Conservation (phyloP, 495 filamentous ascomycete genomes). For the Saxispiralis lemnorum region DNA sequence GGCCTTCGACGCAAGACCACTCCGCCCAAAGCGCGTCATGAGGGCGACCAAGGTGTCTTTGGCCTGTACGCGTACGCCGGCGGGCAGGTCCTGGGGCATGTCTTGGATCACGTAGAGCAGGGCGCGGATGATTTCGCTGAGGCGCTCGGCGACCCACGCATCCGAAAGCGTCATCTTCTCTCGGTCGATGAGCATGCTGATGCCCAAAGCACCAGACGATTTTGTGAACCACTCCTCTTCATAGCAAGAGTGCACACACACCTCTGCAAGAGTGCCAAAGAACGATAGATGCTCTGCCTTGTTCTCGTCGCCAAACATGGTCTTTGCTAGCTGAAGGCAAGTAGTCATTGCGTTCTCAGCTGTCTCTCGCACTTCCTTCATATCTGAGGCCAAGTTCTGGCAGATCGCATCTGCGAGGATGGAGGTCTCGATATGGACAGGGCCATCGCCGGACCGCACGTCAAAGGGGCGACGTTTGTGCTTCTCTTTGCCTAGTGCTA, state of each 20-base stretch:
- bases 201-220: slow-evolving; percentile 68
- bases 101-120: slow-evolving; percentile 95
- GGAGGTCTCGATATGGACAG: slow-evolving; percentile 65
- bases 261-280: slow-evolving; percentile 60
- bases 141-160: slow-evolving; percentile 59
- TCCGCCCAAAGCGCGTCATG: slow-evolving; percentile 27
- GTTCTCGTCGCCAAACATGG: slow-evolving; percentile 55
- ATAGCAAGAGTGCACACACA: slow-evolving; percentile 85
- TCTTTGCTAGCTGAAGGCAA: slow-evolving; percentile 57
- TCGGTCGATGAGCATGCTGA: slow-evolving; percentile 71
- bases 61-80: slow-evolving; percentile 63
- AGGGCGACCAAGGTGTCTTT: slow-evolving; percentile 66
- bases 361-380: slow-evolving; percentile 59
- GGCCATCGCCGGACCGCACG: slow-evolving; percentile 68
- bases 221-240: slow-evolving; percentile 98
- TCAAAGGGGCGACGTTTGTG: slow-evolving; percentile 59
- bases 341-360: slow-evolving; percentile 59
- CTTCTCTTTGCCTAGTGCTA: slow-evolving; percentile 55
- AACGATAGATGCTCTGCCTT: slow-evolving; percentile 56
- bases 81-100: slow-evolving; percentile 78
- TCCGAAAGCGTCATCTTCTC: slow-evolving; percentile 69
- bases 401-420: slow-evolving; percentile 75
- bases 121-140: slow-evolving; percentile 68
- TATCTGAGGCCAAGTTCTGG: slow-evolving; percentile 72
- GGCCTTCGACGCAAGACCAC: slow-evolving; percentile 57